Base-by-base conservation (phyloP, 768 basidiomycete genomes). In the Calocybe indica region DNA sequence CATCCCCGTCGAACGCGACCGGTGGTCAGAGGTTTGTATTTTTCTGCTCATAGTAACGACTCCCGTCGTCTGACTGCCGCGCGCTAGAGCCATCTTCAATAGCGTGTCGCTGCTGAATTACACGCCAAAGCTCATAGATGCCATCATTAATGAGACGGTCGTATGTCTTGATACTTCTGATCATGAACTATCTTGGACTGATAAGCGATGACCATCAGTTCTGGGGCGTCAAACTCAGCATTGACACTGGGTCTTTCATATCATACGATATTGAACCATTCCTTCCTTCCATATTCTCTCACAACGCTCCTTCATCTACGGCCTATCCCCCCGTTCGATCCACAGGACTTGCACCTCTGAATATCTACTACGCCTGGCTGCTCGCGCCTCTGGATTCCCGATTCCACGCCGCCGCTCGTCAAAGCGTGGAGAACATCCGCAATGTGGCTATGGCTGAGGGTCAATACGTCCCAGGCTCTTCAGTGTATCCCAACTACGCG, bases 401-500 rank as follows among this genome's bases (percentile, higher is more conserved):
- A 34, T 68, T 81, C 46, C 56, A 71, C 11, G 42, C 64, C 29
- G 72, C 76, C 6, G 61, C 69, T n/a, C 57, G 59, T 12, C 48
- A 66, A 31, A 75, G 71, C 46, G 65, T 70, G 1, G 64, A 55
- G 1, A 64, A 64, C 7, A 65, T 84, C 39, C 62, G 55, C n/a
- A 52, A 63, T 29, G 65, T 71, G 10, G 72, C 70, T 2, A 51
- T 67, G 5, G 55, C 55, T 13, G 62, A 73, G 43, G 75, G 75
- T 8, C 72, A 76, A 57, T 46, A 50, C 6, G 57, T 64, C 39
- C 47, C 70, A 15, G 55, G 51, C 6, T 56, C 63, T n/a, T 71
- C 68, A 3, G 55, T 73, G 43, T 85, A 87, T 57, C 67, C 70
- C 28, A 87, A 88, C 58, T 83, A 85, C 52, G 82, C 82, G 5